These are phyloP conservation scores for Yarrowia alimentaria DNA, from an alignment of 805 yeast genomes.

Conservation along the genomic window DNA sequence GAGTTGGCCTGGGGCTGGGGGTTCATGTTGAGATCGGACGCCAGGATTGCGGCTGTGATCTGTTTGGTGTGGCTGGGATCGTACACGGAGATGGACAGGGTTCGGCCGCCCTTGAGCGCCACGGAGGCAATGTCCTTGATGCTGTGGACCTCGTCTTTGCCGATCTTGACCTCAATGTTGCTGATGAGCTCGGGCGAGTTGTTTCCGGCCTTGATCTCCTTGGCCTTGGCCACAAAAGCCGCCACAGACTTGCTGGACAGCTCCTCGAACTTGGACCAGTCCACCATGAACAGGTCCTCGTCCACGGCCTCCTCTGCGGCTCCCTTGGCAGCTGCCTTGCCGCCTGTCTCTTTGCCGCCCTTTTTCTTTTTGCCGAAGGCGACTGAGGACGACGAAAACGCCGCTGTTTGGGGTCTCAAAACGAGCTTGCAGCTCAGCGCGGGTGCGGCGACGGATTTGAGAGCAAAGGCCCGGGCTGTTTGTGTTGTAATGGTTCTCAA, in stretches of 20 bases:
- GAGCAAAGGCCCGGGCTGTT: not conserved
- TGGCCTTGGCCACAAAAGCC: conserved; percentile 53
- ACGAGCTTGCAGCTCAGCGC: conserved; percentile 4
- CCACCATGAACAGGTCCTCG: conserved; percentile 30
- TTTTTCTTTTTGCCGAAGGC: conserved; percentile 25
- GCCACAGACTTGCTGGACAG: conserved; percentile 52
- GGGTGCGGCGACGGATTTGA: not conserved
- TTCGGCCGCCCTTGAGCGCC: conserved; percentile 61
- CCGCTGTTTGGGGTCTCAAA: conserved; percentile 5
- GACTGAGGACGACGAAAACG: conserved; percentile 5
- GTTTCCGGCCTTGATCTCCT: conserved; percentile 67
- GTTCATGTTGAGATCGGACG: conserved; percentile 67
- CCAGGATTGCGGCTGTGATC: conserved; percentile 68
- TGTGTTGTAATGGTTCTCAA: conserved; percentile 5
- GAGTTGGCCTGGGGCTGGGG: conserved; percentile 75
- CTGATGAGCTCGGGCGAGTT: conserved; percentile 53
- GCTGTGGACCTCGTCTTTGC: conserved; percentile 38
- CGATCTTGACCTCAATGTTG: conserved; percentile 40
- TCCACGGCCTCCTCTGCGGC: conserved; percentile 28
- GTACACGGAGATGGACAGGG: conserved; percentile 75
- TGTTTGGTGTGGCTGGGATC: conserved; percentile 74
- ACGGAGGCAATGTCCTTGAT: conserved; percentile 59
- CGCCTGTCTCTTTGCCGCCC: conserved; percentile 15
- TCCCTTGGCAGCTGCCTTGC: conserved; percentile 25
- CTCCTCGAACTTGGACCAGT: conserved; percentile 43